Conservation (phyloP, 192 early-diverging fungal genomes). For the Coemansia asiatica region DNA sequence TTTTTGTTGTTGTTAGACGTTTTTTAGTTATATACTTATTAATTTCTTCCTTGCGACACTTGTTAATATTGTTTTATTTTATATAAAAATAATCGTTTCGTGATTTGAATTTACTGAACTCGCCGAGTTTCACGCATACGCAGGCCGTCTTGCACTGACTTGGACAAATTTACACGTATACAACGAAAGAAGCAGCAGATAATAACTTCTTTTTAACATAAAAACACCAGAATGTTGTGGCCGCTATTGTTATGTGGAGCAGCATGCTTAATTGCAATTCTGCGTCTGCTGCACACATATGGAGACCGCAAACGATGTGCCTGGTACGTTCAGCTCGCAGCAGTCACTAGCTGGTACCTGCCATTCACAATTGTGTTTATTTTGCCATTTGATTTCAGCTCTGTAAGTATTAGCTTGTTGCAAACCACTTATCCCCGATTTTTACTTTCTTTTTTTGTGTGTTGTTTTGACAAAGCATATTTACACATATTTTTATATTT, state of each 20-base stretch:
- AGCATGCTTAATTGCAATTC: constrained; percentile 57
- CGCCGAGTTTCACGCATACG: constrained; percentile 3
- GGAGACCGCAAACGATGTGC: constrained; percentile 69
- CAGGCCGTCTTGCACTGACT: constrained; percentile 6
- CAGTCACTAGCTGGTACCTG: constrained; percentile 82
- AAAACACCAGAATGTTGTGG: constrained; percentile 35
- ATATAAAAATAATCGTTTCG: no score
- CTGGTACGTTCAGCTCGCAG: constrained; percentile 81
- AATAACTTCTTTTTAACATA: neutral
- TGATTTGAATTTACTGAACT: neutral
- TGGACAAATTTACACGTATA: constrained; percentile 1
- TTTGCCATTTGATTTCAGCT: constrained; percentile 85
- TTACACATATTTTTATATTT: no score
- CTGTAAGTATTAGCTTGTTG: constrained; percentile 42
- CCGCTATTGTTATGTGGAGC: constrained; percentile 54
- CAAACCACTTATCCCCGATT: neutral
- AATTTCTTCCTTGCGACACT: no score
- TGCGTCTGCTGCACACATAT: constrained; percentile 71
- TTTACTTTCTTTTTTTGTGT: neutral
- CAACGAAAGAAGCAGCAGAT: neutral
- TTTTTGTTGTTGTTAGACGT: neutral
- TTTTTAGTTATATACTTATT: no score
- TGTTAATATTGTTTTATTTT: no score
- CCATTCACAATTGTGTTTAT: constrained; percentile 90
- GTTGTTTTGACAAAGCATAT: constrained; percentile 2